Conservation (phyloP, 2,329 filamentous ascomycete species). For the Pestalotiopsis sp. region DNA sequence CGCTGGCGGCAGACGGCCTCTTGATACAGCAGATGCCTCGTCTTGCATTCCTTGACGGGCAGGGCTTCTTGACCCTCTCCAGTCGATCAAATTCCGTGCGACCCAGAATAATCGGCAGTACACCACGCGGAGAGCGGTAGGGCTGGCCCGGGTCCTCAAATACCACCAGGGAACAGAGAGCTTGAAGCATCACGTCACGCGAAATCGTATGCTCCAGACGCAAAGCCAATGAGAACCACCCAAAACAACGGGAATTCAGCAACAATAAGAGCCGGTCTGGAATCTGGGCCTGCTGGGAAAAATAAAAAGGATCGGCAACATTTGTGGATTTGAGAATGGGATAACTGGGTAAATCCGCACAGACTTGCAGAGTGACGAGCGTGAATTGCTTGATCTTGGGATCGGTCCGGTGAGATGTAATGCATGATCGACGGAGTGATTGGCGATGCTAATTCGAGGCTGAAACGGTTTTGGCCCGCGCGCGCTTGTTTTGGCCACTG, state of each 20-base stretch:
- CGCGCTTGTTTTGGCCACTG: slow-evolving; percentile 2
- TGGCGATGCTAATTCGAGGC: slow-evolving; percentile 20
- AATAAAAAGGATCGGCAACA: background rate
- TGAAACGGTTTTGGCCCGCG: slow-evolving; percentile 24
- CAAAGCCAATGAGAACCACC: background rate
- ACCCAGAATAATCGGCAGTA: background rate
- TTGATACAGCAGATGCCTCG: background rate
- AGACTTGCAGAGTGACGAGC: background rate
- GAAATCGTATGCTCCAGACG: background rate
- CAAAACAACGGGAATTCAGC: background rate
- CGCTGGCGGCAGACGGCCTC: background rate
- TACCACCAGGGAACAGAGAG: background rate
- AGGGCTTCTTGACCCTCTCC: no score
- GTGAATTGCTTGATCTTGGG: background rate
- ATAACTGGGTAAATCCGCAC: background rate
- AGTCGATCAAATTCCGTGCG: background rate
- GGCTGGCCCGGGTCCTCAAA: background rate
- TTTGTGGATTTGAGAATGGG: background rate
- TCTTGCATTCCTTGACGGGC: background rate
- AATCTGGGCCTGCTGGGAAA: background rate
- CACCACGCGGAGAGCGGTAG: background rate
- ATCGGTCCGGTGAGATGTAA: slow-evolving; percentile 14
- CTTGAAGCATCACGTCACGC: background rate
- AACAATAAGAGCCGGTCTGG: background rate
- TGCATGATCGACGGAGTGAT: slow-evolving; percentile 22